Conservation (phyloP, 495 filamentous ascomycete genomes). For the Rostrohypoxylon terebratum region DNA sequence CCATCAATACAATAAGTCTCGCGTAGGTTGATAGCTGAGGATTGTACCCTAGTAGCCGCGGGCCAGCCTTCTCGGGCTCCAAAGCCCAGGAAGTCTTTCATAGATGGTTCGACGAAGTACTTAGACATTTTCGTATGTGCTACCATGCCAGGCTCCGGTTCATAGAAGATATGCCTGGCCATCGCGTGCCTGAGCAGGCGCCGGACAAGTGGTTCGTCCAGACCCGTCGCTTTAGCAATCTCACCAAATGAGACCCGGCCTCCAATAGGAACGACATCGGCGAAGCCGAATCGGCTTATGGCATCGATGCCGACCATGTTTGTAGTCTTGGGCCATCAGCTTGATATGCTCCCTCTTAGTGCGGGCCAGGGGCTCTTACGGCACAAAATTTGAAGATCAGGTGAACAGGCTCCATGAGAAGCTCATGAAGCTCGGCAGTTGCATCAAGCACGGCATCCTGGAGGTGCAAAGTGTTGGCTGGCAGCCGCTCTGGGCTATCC, state of each 20-base stretch:
- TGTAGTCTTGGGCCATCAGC: not conserved
- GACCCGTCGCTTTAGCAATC: not conserved
- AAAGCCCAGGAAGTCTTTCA: not conserved
- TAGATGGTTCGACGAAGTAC: not conserved
- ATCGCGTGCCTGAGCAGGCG: conserved; percentile 1
- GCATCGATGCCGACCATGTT: conserved; percentile 1
- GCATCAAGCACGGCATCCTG: conserved; percentile 3
- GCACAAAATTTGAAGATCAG: conserved; percentile 4
- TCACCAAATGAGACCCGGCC: conserved; percentile 1
- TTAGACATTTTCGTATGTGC: conserved; percentile 3
- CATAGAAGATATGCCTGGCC: conserved; percentile 1
- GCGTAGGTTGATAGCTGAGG: not conserved
- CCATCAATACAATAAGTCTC: not conserved
- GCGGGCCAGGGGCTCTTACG: not conserved
- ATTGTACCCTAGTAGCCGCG: not conserved
- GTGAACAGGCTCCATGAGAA: not conserved
- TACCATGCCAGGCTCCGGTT: conserved; percentile 3
- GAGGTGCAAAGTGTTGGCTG: not conserved
- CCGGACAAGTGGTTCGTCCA: not conserved
- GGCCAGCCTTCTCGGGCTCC: not conserved
- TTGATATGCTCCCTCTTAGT: not conserved
- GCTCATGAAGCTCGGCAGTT: not conserved
- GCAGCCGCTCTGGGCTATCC: conserved; percentile 1
- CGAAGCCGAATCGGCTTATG: not conserved
- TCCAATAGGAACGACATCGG: not conserved